phyloP scores from a whole-genome alignment of 768 basidiomycete species.

The Chalciporus piperatus region DNA sequence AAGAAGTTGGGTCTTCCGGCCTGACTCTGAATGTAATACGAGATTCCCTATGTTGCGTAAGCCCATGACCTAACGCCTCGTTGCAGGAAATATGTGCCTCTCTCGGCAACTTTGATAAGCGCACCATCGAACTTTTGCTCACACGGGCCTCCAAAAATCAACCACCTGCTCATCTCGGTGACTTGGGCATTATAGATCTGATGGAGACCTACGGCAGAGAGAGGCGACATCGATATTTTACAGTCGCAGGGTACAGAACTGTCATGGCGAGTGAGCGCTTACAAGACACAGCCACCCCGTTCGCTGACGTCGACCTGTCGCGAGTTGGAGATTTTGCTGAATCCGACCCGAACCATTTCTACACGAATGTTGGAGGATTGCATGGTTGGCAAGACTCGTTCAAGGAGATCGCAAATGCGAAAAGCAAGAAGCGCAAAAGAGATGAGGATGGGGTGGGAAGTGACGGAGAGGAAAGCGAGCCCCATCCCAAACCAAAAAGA shows the following conservation, averaged over 20 bases:
- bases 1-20: conserved; percentile 63
- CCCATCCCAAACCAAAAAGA: conserved; percentile 40
- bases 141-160: conserved; percentile 60
- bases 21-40: conserved; percentile 64
- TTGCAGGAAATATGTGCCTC: conserved; percentile 59
- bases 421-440: conserved; percentile 32
- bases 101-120: conserved; percentile 71
- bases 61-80: conserved; percentile 4
- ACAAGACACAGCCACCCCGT: conserved; percentile 45
- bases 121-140: conserved; percentile 81
- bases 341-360: conserved; percentile 52
- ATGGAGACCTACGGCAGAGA: conserved; percentile 86
- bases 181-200: conserved; percentile 65
- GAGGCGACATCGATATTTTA: conserved; percentile 83
- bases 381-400: conserved; percentile 48
- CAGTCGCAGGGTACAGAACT: conserved; percentile 61
- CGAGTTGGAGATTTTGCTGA: conserved; percentile 54
- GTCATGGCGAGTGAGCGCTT: conserved; percentile 66
- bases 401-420: conserved; percentile 30
- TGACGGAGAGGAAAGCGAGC: conserved; percentile 18
- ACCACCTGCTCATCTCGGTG: conserved; percentile 69
- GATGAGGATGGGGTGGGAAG: conserved; percentile 24
- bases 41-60: background rate
- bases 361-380: conserved; percentile 42
- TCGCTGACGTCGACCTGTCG: conserved; percentile 45